phyloP scores from a whole-genome alignment of 495 filamentous ascomycete genomes.

The Collariella sp. region DNA sequence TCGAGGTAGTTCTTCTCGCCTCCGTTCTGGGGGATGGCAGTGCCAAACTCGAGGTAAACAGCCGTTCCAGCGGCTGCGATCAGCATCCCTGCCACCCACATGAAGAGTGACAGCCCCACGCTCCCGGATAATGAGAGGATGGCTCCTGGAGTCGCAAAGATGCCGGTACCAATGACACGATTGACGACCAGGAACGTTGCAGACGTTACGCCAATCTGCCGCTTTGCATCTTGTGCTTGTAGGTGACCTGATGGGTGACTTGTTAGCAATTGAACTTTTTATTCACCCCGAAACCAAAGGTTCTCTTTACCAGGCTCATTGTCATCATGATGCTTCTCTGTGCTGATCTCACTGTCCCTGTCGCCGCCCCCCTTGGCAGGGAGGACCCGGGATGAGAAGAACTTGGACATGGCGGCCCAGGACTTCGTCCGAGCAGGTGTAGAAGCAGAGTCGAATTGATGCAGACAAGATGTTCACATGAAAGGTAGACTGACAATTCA shows the following conservation, averaged over 20 bases:
- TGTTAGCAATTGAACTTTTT: background rate
- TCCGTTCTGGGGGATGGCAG: constrained; percentile 45
- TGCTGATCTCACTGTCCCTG: background rate
- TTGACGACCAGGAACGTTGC: constrained; percentile 39
- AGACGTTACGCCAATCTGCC: constrained; percentile 30
- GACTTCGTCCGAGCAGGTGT: background rate
- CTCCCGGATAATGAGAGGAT: constrained; percentile 61
- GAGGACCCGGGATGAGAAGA: background rate
- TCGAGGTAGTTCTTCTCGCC: constrained; percentile 63
- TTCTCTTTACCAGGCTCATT: constrained; percentile 4
- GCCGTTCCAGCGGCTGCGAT: constrained; percentile 55
- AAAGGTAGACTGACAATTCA: too few relatives aligned
- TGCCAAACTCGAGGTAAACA: constrained; percentile 55
- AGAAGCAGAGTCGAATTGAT: background rate
- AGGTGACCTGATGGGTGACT: constrained; percentile 16
- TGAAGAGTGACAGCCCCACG: constrained; percentile 53
- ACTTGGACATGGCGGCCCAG: constrained; percentile 3
- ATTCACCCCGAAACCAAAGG: background rate
- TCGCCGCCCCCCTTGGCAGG: background rate
- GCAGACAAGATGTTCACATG: too few relatives aligned
- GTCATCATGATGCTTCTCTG: background rate
- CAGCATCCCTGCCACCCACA: constrained; percentile 59
- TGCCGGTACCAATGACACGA: constrained; percentile 71
- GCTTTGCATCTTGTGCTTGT: constrained; percentile 26
- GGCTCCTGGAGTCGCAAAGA: constrained; percentile 65